Conservation (phyloP, 2,329 filamentous ascomycete genomes). For the Lasiodiplodia sp. region DNA sequence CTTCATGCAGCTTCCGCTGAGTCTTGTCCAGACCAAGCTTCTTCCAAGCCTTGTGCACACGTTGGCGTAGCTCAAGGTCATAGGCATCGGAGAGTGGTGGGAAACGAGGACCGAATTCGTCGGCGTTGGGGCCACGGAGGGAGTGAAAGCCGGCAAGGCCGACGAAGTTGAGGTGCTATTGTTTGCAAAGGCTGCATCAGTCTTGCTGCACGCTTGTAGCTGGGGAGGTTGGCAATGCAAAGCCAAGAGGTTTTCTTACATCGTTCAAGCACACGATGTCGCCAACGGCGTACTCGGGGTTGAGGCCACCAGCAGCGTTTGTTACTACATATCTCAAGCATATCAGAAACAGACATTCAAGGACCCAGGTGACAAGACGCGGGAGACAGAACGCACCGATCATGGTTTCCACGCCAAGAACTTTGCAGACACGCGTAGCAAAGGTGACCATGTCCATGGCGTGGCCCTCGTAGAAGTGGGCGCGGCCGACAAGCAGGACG, state of each 20-base stretch:
- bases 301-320: conserved; percentile 71
- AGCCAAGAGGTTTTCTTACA: conserved; percentile 48
- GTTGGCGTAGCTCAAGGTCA: conserved; percentile 66
- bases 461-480: conserved; percentile 74
- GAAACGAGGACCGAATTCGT: conserved; percentile 69
- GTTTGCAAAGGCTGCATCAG: conserved; percentile 30
- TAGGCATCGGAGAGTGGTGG: conserved; percentile 71
- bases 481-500: conserved; percentile 69
- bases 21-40: conserved; percentile 55
- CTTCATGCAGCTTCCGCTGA: conserved; percentile 65
- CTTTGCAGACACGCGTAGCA: conserved; percentile 69
- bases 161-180: conserved; percentile 69
- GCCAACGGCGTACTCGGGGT: conserved; percentile 68
- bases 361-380: conserved; percentile 8
- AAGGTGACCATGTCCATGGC: conserved; percentile 69
- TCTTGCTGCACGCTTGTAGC: not conserved
- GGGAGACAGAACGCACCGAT: conserved; percentile 52
- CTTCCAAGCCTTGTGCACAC: conserved; percentile 65
- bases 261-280: conserved; percentile 72
- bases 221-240: not conserved
- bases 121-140: conserved; percentile 67
- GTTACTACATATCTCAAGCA: conserved; percentile 58
- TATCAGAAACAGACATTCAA: conserved; percentile 33
- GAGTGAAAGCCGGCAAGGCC: conserved; percentile 68
- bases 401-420: conserved; percentile 67